phyloP scores from a whole-genome alignment of 23 red algal genomes.

The Pyropia yezoensis region DNA sequence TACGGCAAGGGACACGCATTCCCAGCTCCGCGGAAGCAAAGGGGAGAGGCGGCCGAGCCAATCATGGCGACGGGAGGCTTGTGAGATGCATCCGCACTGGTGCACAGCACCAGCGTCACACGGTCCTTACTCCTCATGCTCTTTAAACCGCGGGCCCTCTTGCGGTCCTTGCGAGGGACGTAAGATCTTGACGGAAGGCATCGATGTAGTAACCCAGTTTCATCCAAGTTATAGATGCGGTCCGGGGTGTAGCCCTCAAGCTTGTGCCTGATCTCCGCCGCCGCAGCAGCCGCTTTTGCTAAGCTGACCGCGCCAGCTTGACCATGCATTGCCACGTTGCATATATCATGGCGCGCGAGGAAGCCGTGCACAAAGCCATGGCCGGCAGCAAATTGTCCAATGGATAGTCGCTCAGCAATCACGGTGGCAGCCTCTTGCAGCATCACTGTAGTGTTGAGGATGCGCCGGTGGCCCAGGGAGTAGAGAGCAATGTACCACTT shows the following conservation, averaged over 20 bases:
- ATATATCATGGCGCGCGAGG: too few relatives aligned
- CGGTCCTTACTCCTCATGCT: slow-evolving; percentile 15
- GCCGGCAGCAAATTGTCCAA: too few relatives aligned
- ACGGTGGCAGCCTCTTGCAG: too few relatives aligned
- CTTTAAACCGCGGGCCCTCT: slow-evolving; percentile 6
- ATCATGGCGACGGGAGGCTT: not conserved
- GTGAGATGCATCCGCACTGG: not conserved
- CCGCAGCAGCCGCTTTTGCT: too few relatives aligned
- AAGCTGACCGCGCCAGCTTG: too few relatives aligned
- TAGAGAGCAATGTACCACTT: too few relatives aligned
- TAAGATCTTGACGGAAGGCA: slow-evolving; percentile 6
- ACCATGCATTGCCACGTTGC: too few relatives aligned
- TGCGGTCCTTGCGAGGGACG: not conserved
- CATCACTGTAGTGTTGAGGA: too few relatives aligned
- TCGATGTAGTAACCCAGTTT: slow-evolving; percentile 13
- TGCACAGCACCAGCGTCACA: slow-evolving; percentile 1
- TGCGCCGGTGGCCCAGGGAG: too few relatives aligned
- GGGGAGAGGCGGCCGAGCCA: not conserved
- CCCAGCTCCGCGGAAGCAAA: not conserved
- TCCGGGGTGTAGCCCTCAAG: not conserved
- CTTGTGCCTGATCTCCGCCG: too few relatives aligned
- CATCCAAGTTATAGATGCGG: slow-evolving; percentile 22
- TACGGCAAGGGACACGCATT: not conserved
- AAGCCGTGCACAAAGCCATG: too few relatives aligned
- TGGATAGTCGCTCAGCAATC: too few relatives aligned